These are phyloP conservation scores for Aspergillus flavus DNA, from an alignment of 2,329 filamentous ascomycete species.

Conservation along the genomic window DNA sequence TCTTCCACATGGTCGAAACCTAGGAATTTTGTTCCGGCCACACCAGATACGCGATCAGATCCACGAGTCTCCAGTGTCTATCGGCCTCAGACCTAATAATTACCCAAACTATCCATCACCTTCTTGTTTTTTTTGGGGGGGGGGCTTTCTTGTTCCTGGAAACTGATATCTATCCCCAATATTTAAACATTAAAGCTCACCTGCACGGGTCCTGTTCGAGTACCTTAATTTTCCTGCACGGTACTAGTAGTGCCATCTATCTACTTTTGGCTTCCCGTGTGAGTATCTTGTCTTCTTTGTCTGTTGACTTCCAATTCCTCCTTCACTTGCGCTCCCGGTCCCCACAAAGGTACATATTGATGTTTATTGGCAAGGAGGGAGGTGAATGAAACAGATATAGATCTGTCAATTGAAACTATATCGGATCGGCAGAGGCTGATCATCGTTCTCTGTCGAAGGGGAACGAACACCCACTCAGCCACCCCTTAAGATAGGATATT, in stretches of 20 bases:
- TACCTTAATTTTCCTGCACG: not conserved
- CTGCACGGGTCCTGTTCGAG: not conserved
- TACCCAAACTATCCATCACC: not conserved
- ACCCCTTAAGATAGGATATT: not conserved
- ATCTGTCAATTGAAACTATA: constrained; percentile 1
- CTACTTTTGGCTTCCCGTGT: not conserved
- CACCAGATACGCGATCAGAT: not conserved
- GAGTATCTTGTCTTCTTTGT: not conserved
- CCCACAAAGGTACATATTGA: not conserved
- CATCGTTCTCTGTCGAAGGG: not conserved
- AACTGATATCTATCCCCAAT: not conserved
- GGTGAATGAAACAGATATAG: not conserved
- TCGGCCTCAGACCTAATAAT: not conserved
- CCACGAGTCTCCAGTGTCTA: constrained; percentile 2
- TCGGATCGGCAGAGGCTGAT: not conserved
- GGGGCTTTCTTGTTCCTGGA: not conserved
- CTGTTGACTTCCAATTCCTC: not conserved
- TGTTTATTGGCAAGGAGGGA: not conserved
- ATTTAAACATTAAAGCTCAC: not conserved
- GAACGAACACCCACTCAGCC: not conserved
- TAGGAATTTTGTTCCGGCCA: constrained; percentile 2
- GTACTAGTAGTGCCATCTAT: not conserved
- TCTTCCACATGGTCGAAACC: not conserved
- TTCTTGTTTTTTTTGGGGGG: not conserved
- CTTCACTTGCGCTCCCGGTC: not conserved